Percentiles rank a stretch among this genome's conserved stretches.
Conservation (phyloP, 2,329 filamentous ascomycete species). For the Cadophora luteo-olivacea region DNA sequence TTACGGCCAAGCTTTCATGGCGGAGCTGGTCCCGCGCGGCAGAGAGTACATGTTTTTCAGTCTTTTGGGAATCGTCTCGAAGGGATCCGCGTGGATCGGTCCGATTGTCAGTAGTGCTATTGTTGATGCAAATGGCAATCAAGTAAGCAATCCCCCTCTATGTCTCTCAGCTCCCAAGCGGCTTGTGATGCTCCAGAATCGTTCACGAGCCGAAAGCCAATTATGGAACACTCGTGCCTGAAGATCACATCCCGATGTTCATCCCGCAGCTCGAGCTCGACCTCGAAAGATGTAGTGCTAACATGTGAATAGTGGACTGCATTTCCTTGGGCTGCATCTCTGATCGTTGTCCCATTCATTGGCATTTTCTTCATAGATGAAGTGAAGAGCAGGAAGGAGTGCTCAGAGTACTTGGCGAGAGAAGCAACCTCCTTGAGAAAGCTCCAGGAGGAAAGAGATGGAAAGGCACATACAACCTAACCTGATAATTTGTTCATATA, state of each 20-base stretch:
- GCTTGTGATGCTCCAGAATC: not conserved
- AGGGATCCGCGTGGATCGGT: constrained; percentile 44
- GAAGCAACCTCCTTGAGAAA: constrained; percentile 40
- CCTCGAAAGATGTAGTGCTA: not conserved
- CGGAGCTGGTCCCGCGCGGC: constrained; percentile 42
- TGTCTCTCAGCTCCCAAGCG: not conserved
- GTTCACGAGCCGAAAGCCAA: not conserved
- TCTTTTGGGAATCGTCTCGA: constrained; percentile 43
- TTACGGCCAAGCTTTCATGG: constrained; percentile 44
- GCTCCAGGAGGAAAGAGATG: not conserved
- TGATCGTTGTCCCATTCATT: constrained; percentile 41
- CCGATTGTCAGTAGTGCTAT: constrained; percentile 44
- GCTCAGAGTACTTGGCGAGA: constrained; percentile 39
- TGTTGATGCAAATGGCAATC: constrained; percentile 40
- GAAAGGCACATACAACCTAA: constrained; percentile 7
- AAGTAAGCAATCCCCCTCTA: constrained; percentile 13
- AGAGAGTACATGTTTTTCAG: constrained; percentile 44
- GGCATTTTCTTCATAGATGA: constrained; percentile 44
- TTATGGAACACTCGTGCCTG: not conserved
- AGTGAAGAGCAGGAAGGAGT: constrained; percentile 41
- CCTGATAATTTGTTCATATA: not conserved
- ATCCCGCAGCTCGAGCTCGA: not conserved
- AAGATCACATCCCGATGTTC: not conserved
- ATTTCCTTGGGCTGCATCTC: constrained; percentile 41
- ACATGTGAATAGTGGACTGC: constrained; percentile 32